Evolutionary conservation across 2,329 filamentous ascomycete genomes (phyloP), one percentile per base, ranked within the genome.

Genomic region (Uncinocarpus reesii): DNA sequence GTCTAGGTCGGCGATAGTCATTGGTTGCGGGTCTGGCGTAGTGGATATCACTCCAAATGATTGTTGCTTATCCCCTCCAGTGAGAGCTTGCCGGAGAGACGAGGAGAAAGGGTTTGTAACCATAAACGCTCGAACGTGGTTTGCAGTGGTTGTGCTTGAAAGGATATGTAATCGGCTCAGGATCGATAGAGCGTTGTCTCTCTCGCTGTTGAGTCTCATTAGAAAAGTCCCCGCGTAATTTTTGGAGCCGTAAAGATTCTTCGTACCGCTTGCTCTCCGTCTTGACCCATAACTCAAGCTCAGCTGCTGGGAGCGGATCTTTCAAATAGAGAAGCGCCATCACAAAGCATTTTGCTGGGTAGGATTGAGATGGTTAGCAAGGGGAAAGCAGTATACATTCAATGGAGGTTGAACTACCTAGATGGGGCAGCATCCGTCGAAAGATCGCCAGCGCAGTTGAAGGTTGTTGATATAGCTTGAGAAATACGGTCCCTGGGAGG

Each of bases 381-480:
- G n/a, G 24, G 36, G 18, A 37, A 31, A 18, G 31, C 16, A 41
- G 32, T 48, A 20, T 37, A 47, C 26, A 6, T 8, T 18, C 11
- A 28, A n/a, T 32, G 15, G 21, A 36, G 23, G 4, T 47, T 11
- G 15, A 21, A 38, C 26, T 74, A 89, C 85, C 87, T 53, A 96
- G 71, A 62, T 93, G 85, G 50, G 92, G 87, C 50, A 98, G 78
- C 88, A 98, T 95, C 70, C 92, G 89, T 57, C 92, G 81, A 66
- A 96, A 96, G 60, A 98, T 89, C 56, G 92, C 92, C 56, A 98
- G 80, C 31, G 89, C 85, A 1, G 92, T 95, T 35, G 90, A 94
- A 24, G 92, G 92, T 73, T 95, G 89, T 70, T 89, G 84, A 74
- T 98, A 98, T 38, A 98, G 77, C 66, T 86, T 84, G 63, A 81